These are phyloP conservation scores for Colletotrichum lindemuthianum DNA, from an alignment of 2,329 filamentous ascomycete genomes.

Conservation along the genomic window DNA sequence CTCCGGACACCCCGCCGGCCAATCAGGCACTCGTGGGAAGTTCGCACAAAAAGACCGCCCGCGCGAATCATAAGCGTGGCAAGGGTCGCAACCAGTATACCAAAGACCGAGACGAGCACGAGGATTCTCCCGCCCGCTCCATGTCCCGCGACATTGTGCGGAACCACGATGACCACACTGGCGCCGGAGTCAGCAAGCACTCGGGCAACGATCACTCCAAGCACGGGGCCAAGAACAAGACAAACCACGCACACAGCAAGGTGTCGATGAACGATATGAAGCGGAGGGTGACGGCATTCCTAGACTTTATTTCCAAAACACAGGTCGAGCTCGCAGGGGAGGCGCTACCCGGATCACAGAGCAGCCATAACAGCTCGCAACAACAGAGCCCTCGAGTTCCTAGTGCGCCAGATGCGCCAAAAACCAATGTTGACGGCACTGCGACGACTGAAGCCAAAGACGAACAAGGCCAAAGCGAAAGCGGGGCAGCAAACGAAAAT, in stretches of 20 bases:
- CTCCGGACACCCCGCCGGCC: constrained; percentile 59
- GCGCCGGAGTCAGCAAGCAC: constrained; percentile 48
- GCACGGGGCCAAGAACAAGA: constrained; percentile 62
- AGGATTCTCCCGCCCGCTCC: constrained; percentile 67
- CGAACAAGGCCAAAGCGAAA: constrained; percentile 9
- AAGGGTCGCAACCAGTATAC: constrained; percentile 86
- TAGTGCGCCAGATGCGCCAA: constrained; percentile 37
- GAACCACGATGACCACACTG: constrained; percentile 49
- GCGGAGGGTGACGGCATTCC: constrained; percentile 82
- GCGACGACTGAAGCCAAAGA: constrained; percentile 36
- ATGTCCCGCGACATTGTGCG: constrained; percentile 62
- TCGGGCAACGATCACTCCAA: constrained; percentile 58
- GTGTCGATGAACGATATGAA: constrained; percentile 91
- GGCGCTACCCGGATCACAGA: constrained; percentile 52
- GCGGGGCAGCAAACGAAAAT: constrained; percentile 35
- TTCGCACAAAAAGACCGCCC: constrained; percentile 69
- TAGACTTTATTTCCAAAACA: constrained; percentile 89
- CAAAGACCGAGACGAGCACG: constrained; percentile 74
- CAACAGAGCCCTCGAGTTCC: constrained; percentile 39
- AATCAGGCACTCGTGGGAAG: constrained; percentile 50
- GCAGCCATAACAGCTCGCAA: constrained; percentile 43
- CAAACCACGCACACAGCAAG: constrained; percentile 67
- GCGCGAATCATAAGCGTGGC: constrained; percentile 72
- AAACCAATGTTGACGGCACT: constrained; percentile 31
- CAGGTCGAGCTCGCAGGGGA: constrained; percentile 86